Evolutionary conservation across 768 basidiomycete genomes (phyloP), one percentile per base, ranked within the genome.

Genomic region (Hypholoma fasciculare): DNA sequence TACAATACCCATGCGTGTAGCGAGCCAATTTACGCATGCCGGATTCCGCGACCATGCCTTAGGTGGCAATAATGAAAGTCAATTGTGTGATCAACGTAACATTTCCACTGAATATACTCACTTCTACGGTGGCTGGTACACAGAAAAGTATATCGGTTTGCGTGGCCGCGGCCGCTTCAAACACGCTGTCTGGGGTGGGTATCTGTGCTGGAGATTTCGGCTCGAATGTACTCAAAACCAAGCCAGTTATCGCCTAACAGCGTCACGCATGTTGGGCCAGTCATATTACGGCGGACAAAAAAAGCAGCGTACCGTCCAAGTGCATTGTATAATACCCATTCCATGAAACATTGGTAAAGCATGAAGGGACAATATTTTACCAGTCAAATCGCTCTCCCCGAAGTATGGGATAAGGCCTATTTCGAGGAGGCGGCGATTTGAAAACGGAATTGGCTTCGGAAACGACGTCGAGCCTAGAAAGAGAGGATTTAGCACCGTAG

Each of bases 381-480:
- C 44, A 1, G 59, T 60, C 17, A 60, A 20, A 27, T 60, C 59
- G n/a, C 49, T 49, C 14, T 56, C 54, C 13, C 59, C 59, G 20
- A 52, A 60, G 38, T 42, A 56, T 19, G 54, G 54, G 1, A 52
- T 8, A 0, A 60, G 12, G 4, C 39, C 7, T n/a, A 43, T 7
- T 47, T 56, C n/a, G 12, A 37, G 0, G 8, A 46, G 46, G 7
- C 42, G 42, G 12, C 11, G 23, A 23, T 60, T 50, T 6, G 59
- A 56, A 49, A 50, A 56, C 4, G 59, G 50, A 19, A 60, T 60
- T 26, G 42, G 46, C 38, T 60, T 60, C 1, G 50, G 50, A 30
- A 44, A 56, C 36, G 52, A 39, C 23, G 52, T 53, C 7, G 52
- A 53, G n/a, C 52, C 52, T 53, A 27, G 3, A 44, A 3, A 9